Evolutionary conservation across 495 filamentous ascomycete species (phyloP), one percentile per base, ranked within the genome.

Genomic region (Penicillium antarcticum): DNA sequence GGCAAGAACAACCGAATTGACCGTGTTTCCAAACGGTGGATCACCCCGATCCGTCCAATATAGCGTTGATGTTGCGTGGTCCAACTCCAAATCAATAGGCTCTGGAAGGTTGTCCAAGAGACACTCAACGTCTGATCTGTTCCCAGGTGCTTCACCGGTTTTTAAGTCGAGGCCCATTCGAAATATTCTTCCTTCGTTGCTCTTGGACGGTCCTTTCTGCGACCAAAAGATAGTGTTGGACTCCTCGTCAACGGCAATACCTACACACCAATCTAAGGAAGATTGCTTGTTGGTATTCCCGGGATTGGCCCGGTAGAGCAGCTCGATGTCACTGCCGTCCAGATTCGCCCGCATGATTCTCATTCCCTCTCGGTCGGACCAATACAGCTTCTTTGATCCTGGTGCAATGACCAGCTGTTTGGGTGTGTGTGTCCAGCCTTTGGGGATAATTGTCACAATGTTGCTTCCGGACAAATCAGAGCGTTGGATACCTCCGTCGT

Each of bases 41-140:
- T 55, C 52, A 21, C 52, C 52, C 5, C 52, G 45, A 36, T 55
- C 52, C 21, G 52, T 55, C 52, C 52, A 55, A 17, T 55, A 55
- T 2, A 55, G 46, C 12, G 41, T 51, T 7, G 23, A 2, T 13
- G 45, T 41, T 4, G 24, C 18, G 5, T 32, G n/a, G 16, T 55
- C 46, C 8, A 55, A 19, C 13, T 55, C 52, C 14, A 55, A 26
- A 16, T 55, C 52, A 16, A 55, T 55, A 10, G 52, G 52, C 33
- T 55, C 52, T 6, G 52, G 52, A 6, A 55, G 42, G 33, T 24
- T 34, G 2, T 45, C 41, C 31, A 50, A 7, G 23, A 55, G 14
- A 26, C 32, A 41, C 14, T 55, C 29, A n/a, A 49, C 23, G 5
- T 55, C 52, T 35, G 31, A 14, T 14, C 46, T 38, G 13, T 24